Evolutionary conservation across 768 basidiomycete genomes (phyloP).

Genomic region (Russula ochroleuca): DNA sequence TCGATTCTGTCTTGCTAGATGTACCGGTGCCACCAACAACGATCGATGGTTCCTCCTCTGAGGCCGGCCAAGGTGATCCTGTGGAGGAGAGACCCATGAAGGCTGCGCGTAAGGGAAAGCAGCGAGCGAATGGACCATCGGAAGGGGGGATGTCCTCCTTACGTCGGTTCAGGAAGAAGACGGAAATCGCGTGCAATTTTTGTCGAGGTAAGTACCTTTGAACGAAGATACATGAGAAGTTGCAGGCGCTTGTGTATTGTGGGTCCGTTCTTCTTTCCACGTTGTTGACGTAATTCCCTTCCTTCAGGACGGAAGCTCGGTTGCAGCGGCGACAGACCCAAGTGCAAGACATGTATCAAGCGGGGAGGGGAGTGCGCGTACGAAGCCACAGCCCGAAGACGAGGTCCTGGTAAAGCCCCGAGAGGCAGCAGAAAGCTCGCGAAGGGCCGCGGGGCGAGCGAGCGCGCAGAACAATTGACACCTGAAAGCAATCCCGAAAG

Average conservation of each 20-base stretch:
- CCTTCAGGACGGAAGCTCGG: conserved; percentile 63
- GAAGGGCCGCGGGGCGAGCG: conserved; percentile 1
- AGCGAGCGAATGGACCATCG: neutral
- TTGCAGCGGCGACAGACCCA: conserved; percentile 63
- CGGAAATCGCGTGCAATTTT: conserved; percentile 68
- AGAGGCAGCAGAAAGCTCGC: conserved; percentile 42
- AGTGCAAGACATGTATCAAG: conserved; percentile 57
- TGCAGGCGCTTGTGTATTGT: conserved; percentile 17
- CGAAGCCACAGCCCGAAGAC: conserved; percentile 47
- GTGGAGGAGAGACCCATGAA: conserved; percentile 10
- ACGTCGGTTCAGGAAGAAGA: conserved; percentile 40
- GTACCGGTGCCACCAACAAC: conserved; percentile 11
- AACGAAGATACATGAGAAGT: conserved; percentile 8
- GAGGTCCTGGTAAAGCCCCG: conserved; percentile 73
- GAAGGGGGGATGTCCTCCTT: conserved; percentile 17
- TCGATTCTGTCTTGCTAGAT: conserved; percentile 14
- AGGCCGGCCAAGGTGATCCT: conserved; percentile 16
- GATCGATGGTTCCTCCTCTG: conserved; percentile 20
- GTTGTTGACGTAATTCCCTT: conserved; percentile 15
- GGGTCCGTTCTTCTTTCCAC: conserved; percentile 12
- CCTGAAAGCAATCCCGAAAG: conserved; percentile 4
- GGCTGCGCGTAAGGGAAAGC: conserved; percentile 16
- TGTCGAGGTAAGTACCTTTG: conserved; percentile 55
- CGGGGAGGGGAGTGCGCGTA: conserved; percentile 54
- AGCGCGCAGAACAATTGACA: conserved; percentile 1